phyloP scores from a whole-genome alignment of 306 rosid species.

The Pachyrhizus erosus region DNA sequence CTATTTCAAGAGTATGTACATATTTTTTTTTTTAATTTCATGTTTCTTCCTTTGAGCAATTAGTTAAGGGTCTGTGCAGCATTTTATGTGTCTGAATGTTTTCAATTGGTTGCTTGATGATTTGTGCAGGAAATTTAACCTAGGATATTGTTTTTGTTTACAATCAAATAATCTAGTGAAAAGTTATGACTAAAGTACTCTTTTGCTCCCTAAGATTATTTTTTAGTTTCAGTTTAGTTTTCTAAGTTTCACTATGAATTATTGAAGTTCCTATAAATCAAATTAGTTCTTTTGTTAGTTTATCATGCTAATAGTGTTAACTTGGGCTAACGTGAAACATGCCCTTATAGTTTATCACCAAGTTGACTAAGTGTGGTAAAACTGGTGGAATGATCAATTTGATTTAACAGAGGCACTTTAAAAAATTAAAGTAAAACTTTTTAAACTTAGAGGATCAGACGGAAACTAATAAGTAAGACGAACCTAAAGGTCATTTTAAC shows the following conservation, averaged over 20 bases:
- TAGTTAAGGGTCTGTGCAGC: not conserved
- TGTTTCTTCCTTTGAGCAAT: not conserved
- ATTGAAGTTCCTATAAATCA: not conserved
- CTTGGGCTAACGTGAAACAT: no score
- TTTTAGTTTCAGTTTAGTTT: not conserved
- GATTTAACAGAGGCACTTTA: not conserved
- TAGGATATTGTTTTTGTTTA: not conserved
- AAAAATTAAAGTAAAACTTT: not conserved
- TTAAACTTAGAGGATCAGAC: not conserved
- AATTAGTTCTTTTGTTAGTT: not conserved
- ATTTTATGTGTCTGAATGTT: not conserved
- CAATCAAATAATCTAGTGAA: not conserved
- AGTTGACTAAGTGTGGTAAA: not conserved
- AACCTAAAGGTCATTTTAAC: slow-evolving; percentile 1
- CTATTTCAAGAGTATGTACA: not conserved
- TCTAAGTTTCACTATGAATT: not conserved
- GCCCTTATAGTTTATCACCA: not conserved
- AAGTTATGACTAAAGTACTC: not conserved
- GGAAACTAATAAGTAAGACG: not conserved
- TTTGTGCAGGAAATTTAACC: slow-evolving; percentile 21
- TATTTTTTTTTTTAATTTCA: not conserved
- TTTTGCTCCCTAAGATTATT: not conserved
- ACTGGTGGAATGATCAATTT: not conserved
- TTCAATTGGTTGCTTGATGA: slow-evolving; percentile 20
- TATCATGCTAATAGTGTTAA: no score